Evolutionary conservation across 1,284 basidiomycete genomes (phyloP).

Genomic region (Hymenochaete sp.): DNA sequence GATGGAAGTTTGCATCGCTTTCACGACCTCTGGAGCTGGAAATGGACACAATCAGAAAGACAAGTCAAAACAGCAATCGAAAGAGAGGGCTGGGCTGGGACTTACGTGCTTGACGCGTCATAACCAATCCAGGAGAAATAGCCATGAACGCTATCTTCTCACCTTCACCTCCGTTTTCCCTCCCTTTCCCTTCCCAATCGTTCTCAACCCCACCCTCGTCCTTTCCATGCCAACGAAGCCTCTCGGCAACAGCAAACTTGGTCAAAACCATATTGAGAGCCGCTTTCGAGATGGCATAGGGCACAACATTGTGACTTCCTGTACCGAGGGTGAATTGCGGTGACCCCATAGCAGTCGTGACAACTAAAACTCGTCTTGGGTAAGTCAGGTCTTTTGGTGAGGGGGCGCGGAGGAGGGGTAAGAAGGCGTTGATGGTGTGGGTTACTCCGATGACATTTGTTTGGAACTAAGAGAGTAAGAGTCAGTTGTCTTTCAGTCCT

Average conservation of each 20-base stretch:
- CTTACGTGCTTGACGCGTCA: slow-evolving; percentile 16
- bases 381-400: no score
- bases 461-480: slow-evolving; percentile 18
- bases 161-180: no score
- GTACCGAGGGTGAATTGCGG: slow-evolving; percentile 14
- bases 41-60: neutral
- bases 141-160: no score
- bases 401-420: slow-evolving; percentile 22
- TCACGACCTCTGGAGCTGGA: neutral
- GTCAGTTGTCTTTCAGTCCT: no score
- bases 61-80: neutral
- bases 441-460: slow-evolving; percentile 22
- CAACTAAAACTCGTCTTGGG: slow-evolving; percentile 21
- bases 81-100: neutral
- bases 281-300: slow-evolving; percentile 22
- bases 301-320: neutral
- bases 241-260: slow-evolving; percentile 20
- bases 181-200: no score
- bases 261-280: slow-evolving; percentile 22
- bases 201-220: slow-evolving; percentile 21
- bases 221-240: no score
- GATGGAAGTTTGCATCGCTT: neutral
- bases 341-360: slow-evolving; percentile 21
- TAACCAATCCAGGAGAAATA: slow-evolving; percentile 22
- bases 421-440: slow-evolving; percentile 21